Evolutionary conservation across 768 basidiomycete genomes (phyloP).

Genomic region (Chalciporus chontae): DNA sequence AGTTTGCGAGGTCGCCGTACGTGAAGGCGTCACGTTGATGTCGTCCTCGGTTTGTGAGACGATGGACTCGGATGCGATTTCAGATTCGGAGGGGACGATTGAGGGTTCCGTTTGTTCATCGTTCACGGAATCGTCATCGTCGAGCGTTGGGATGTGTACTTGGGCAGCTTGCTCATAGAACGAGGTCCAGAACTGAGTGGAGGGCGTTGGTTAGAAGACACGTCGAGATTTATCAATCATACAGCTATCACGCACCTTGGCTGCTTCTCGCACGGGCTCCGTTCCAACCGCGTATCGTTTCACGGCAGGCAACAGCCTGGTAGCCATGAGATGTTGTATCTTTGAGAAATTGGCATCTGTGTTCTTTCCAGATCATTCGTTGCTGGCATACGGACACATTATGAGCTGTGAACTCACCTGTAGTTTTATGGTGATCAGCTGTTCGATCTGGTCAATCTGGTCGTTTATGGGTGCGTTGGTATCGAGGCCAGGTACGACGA

Average conservation of each 20-base stretch:
- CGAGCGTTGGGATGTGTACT: slow-evolving; percentile 73
- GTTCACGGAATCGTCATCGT: slow-evolving; percentile 58
- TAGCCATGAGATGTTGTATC: slow-evolving; percentile 82
- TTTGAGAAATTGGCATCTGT: slow-evolving; percentile 92
- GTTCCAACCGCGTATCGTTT: slow-evolving; percentile 86
- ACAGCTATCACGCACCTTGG: slow-evolving; percentile 60
- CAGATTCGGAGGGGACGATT: slow-evolving; percentile 13
- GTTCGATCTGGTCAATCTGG: slow-evolving; percentile 94
- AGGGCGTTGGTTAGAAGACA: neutral
- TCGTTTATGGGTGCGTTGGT: slow-evolving; percentile 63
- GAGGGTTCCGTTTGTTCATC: slow-evolving; percentile 44
- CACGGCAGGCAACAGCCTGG: slow-evolving; percentile 78
- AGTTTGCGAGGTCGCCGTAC: slow-evolving; percentile 4
- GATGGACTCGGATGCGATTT: neutral
- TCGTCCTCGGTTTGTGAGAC: slow-evolving; percentile 12
- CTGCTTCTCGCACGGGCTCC: slow-evolving; percentile 85
- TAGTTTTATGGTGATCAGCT: slow-evolving; percentile 87
- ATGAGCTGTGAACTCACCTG: slow-evolving; percentile 50
- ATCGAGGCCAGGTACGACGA: slow-evolving; percentile 71
- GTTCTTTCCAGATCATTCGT: slow-evolving; percentile 46
- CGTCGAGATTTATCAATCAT: neutral
- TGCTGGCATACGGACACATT: neutral
- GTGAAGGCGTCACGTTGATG: slow-evolving; percentile 11
- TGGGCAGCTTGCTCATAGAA: slow-evolving; percentile 96
- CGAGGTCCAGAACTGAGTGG: slow-evolving; percentile 84